A percentile compares a stretch with the other conserved stretches of the same genome.
phyloP scores from a whole-genome alignment of 495 filamentous ascomycete genomes.

The Darksidea phi region DNA sequence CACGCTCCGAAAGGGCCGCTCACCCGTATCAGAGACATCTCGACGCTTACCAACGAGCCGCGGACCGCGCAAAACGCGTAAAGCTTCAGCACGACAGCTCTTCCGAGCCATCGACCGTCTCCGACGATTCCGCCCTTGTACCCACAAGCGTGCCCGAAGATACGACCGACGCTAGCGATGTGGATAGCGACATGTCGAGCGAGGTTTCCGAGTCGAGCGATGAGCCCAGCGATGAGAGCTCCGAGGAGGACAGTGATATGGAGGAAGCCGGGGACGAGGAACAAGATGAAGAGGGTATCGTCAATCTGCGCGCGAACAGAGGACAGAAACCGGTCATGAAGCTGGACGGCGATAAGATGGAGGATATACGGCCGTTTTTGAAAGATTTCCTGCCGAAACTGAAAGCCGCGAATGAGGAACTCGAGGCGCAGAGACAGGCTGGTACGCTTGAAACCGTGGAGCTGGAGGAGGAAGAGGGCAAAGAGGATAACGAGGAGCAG shows the following conservation, averaged over 20 bases:
- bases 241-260: slow-evolving; percentile 5
- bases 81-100: slow-evolving; percentile 16
- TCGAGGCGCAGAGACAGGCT: slow-evolving; percentile 22
- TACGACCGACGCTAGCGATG: slow-evolving; percentile 17
- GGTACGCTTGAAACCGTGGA: slow-evolving; percentile 25
- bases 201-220: slow-evolving; percentile 23
- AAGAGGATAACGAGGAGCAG: slow-evolving; percentile 22
- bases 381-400: slow-evolving; percentile 33
- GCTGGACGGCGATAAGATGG: slow-evolving; percentile 6
- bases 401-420: slow-evolving; percentile 34
- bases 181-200: slow-evolving; percentile 24
- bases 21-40: not conserved
- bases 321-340: slow-evolving; percentile 32
- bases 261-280: slow-evolving; percentile 22
- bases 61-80: slow-evolving; percentile 11
- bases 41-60: not conserved
- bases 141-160: slow-evolving; percentile 20
- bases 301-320: slow-evolving; percentile 20
- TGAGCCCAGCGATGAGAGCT: slow-evolving; percentile 5
- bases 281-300: slow-evolving; percentile 13
- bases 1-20: too few relatives aligned
- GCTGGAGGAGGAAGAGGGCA: slow-evolving; percentile 20
- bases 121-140: slow-evolving; percentile 26
- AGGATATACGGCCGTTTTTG: slow-evolving; percentile 22
- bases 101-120: slow-evolving; percentile 15